Percentiles rank a stretch among this genome's conserved stretches.
Evolutionary conservation across 148 eudicot species (phyloP).

Genomic region (Rhododendron molle): DNA sequence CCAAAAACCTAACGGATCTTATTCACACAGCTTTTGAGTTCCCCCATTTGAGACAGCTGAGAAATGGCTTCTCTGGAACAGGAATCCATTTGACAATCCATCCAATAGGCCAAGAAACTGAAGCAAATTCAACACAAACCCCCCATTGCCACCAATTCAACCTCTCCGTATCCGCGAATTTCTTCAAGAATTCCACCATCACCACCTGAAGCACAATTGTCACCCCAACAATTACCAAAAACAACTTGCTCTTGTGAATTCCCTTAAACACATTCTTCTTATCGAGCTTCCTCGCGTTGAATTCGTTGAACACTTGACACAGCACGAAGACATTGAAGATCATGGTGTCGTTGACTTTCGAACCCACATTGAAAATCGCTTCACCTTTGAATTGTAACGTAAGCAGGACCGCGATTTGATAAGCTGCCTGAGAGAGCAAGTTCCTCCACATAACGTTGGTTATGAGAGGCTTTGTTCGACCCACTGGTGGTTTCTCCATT

Average conservation of each 20-base stretch:
- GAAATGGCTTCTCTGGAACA: constrained; percentile 19
- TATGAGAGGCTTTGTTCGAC: constrained; percentile 13
- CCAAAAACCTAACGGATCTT: too few relatives aligned
- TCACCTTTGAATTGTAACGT: constrained; percentile 17
- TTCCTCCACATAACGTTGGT: constrained; percentile 25
- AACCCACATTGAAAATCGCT: constrained; percentile 4
- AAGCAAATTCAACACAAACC: constrained; percentile 16
- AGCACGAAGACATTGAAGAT: constrained; percentile 22
- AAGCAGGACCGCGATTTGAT: constrained; percentile 14
- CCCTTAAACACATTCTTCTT: constrained; percentile 24
- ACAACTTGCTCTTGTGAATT: constrained; percentile 12
- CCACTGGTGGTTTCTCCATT: constrained; percentile 14
- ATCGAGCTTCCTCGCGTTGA: constrained; percentile 20
- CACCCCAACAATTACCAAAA: constrained; percentile 12
- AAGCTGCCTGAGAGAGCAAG: constrained; percentile 12
- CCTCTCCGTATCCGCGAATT: constrained; percentile 20
- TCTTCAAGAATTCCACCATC: constrained; percentile 27
- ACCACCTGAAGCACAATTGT: constrained; percentile 19
- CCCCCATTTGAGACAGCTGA: not conserved
- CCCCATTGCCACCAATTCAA: constrained; percentile 24
- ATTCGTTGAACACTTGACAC: constrained; percentile 16
- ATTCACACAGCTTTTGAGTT: not conserved
- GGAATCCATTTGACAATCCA: constrained; percentile 21
- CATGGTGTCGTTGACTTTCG: constrained; percentile 13
- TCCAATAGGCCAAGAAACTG: constrained; percentile 21